A percentile compares a stretch with the other conserved stretches of the same genome.
phyloP scores from a whole-genome alignment of 768 basidiomycete species.

The Cystobasidium onofrii region DNA sequence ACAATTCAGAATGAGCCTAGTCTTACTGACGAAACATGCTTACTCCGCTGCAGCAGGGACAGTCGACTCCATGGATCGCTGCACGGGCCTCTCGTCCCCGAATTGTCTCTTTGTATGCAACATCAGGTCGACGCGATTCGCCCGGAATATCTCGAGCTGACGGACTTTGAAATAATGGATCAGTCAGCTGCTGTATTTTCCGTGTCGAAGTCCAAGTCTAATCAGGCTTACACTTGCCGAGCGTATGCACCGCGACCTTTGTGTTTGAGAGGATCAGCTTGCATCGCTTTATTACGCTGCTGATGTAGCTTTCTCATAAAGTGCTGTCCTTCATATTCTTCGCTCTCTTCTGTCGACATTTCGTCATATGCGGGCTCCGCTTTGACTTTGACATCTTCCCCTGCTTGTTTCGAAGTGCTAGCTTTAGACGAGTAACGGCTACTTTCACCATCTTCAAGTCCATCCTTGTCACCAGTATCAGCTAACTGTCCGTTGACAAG shows the following conservation, averaged over 20 bases:
- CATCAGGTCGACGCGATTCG: conserved; percentile 41
- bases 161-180: neutral
- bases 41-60: conserved; percentile 72
- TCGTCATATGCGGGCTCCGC: neutral
- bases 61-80: conserved; percentile 65
- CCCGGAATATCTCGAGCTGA: neutral
- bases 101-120: conserved; percentile 70
- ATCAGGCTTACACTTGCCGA: neutral
- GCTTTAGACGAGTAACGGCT: too few relatives aligned
- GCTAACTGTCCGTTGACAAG: neutral
- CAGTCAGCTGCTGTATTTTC: neutral
- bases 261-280: conserved; percentile 21
- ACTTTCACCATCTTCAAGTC: too few relatives aligned
- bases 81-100: conserved; percentile 58
- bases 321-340: conserved; percentile 17
- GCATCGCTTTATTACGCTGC: conserved; percentile 12
- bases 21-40: conserved; percentile 35
- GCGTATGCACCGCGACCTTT: conserved; percentile 31
- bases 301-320: conserved; percentile 16
- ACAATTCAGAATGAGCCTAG: neutral
- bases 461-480: too few relatives aligned
- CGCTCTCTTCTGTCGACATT: neutral
- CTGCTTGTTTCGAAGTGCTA: too few relatives aligned
- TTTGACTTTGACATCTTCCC: neutral
- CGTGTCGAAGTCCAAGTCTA: neutral